Base-by-base conservation (phyloP, 495 filamentous ascomycete genomes). In the Lasiosphaeria hispida region DNA sequence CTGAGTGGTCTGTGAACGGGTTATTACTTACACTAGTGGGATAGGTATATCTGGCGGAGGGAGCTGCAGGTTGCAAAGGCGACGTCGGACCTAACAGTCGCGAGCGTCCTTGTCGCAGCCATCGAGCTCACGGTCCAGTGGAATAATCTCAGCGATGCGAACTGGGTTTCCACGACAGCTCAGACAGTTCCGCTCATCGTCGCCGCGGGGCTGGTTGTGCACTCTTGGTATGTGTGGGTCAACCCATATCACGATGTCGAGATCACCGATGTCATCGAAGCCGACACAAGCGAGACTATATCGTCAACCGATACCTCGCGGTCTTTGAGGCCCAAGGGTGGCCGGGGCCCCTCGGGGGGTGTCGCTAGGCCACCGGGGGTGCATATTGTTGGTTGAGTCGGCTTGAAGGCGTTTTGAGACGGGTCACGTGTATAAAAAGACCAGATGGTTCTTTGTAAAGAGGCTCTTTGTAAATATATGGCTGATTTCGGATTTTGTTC, bases 61-160 rank as follows among this genome's bases (percentile, higher is more conserved):
- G 42, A 23, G 5, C 50, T 60, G 5, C 49, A 60, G 42, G 33
- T 53, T n/a, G 14, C 39, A 7, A 53, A 69, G 17, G 52, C 39
- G 3, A 45, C 62, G 6, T 50, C 59, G 48, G 59, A 67, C 33
- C 8, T 68, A 36, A 43, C 62, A 13, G 60, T 69, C 5, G 55
- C 58, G 10, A 57, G 48, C n/a, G 41, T 62, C 15, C 52, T 72
- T 6, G 59, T 69, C 17, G 41, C 65, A 1, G 73, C 69, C 1
- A 62, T 61, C 23, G 73, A 75, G 48, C 65, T 72, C 1, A 68
- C 67, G 2, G 68, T 75, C 23, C 47, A 54, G 15, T 76, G 71
- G 71, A 69, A 76, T 49, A 18, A 41, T 17, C 19, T 58, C 4
- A 40, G 13, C 2, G 49, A 14, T 0, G 49, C 48, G 7, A 49